Percentiles rank a stretch among this genome's conserved stretches.
These are phyloP conservation scores for Marasmius fiardii DNA, from an alignment of 1,284 basidiomycete genomes.

Conservation along the genomic window DNA sequence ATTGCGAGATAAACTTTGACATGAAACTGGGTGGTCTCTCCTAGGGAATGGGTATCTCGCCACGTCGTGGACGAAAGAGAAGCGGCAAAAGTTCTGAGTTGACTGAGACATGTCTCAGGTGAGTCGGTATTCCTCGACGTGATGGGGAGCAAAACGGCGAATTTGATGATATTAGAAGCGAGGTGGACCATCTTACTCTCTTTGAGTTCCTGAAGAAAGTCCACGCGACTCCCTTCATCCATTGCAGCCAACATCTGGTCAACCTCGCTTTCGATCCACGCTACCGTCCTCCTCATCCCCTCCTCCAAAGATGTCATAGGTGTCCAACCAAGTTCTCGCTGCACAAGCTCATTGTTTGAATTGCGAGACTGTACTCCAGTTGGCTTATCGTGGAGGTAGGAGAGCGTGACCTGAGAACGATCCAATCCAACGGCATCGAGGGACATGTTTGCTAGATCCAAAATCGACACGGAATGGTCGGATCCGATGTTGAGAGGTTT, in stretches of 20 bases:
- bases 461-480: conserved; percentile 39
- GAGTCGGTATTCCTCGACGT: conserved; percentile 42
- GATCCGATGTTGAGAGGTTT: conserved; percentile 53
- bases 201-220: conserved; percentile 20
- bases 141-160: conserved; percentile 54
- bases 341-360: conserved; percentile 43
- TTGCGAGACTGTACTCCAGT: conserved; percentile 50
- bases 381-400: conserved; percentile 28
- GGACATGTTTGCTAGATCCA: conserved; percentile 42
- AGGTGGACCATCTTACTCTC: conserved; percentile 38
- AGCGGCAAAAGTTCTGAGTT: conserved; percentile 38
- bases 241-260: conserved; percentile 18
- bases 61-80: conserved; percentile 45
- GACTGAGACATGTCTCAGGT: conserved; percentile 35
- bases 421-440: conserved; percentile 30
- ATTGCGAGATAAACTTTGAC: conserved; percentile 50
- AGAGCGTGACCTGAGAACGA: conserved; percentile 25
- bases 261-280: conserved; percentile 45
- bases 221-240: conserved; percentile 4
- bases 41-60: conserved; percentile 41
- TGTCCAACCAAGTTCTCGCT: conserved; percentile 36
- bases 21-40: conserved; percentile 30
- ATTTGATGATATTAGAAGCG: conserved; percentile 30
- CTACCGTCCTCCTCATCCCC: conserved; percentile 42
- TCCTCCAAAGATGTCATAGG: conserved; percentile 36